phyloP scores from a whole-genome alignment of 169 alveolate species.

The Toxoplasma gondii region DNA sequence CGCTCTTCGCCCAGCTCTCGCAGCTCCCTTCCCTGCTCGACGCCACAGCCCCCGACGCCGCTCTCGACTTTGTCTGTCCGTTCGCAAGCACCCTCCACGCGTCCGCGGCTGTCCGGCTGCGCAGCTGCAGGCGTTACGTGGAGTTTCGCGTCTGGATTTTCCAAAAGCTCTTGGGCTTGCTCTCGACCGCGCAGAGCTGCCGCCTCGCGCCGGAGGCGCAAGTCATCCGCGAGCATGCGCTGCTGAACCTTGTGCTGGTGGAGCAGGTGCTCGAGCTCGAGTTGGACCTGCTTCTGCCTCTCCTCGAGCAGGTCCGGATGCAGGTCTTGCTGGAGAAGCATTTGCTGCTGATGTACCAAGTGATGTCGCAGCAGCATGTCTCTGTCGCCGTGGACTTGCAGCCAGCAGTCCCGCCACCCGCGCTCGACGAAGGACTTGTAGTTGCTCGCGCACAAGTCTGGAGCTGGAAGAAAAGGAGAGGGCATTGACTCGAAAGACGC shows the following conservation, averaged over 20 bases:
- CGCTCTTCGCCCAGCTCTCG: background rate
- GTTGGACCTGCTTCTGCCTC: slow-evolving; percentile 3
- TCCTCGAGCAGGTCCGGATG: slow-evolving; percentile 35
- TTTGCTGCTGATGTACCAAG: slow-evolving; percentile 67
- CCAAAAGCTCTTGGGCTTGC: background rate
- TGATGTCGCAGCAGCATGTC: slow-evolving; percentile 62
- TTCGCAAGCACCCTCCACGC: too few relatives aligned
- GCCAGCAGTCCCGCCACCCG: slow-evolving; percentile 90
- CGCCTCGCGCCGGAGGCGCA: background rate
- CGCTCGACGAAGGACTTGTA: slow-evolving; percentile 84
- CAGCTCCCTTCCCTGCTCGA: background rate
- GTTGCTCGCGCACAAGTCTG: slow-evolving; percentile 87
- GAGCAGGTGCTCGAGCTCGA: slow-evolving; percentile 13
- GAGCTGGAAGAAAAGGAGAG: slow-evolving; percentile 63
- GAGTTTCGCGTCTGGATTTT: background rate
- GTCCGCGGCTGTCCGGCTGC: too few relatives aligned
- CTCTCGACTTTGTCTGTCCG: too few relatives aligned
- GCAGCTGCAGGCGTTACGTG: background rate
- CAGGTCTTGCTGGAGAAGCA: slow-evolving; percentile 50
- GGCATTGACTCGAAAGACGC: background rate
- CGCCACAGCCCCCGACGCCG: background rate
- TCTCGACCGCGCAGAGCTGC: background rate
- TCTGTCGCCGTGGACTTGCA: slow-evolving; percentile 64
- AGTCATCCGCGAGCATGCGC: background rate
- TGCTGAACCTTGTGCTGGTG: background rate